Evolutionary conservation across 2,329 filamentous ascomycete species (phyloP).

Genomic region (Trichophyton verrucosum): DNA sequence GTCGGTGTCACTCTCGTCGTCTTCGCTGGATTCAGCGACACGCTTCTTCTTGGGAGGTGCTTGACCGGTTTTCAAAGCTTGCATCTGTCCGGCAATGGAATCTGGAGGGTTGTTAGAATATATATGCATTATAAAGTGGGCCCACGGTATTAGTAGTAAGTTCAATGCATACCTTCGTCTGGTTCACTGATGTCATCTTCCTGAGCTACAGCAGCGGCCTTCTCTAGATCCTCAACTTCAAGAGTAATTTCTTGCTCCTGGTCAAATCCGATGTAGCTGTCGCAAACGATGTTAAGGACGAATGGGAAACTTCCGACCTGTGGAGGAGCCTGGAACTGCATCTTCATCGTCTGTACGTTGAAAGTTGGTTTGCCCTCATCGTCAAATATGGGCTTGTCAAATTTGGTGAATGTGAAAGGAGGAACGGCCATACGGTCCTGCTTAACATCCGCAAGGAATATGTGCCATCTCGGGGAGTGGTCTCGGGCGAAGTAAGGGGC

Average conservation of each 20-base stretch:
- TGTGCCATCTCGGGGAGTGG: constrained; percentile 80
- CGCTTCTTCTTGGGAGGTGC: constrained; percentile 43
- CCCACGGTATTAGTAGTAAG: background rate
- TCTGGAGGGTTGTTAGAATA: constrained; percentile 41
- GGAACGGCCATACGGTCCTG: constrained; percentile 93
- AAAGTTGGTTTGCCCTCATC: constrained; percentile 76
- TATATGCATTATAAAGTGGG: constrained; percentile 6
- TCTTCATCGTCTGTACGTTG: constrained; percentile 90
- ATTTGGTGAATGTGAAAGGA: constrained; percentile 86
- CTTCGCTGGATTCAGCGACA: constrained; percentile 50
- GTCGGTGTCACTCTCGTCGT: constrained; percentile 48
- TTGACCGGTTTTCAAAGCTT: constrained; percentile 61
- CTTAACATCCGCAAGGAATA: constrained; percentile 89
- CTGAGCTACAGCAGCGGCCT: constrained; percentile 64
- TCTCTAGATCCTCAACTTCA: constrained; percentile 75
- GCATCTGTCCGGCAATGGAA: constrained; percentile 83
- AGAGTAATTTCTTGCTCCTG: constrained; percentile 82
- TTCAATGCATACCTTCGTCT: constrained; percentile 69
- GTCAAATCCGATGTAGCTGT: constrained; percentile 91
- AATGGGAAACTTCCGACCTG: constrained; percentile 90
- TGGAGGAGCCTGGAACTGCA: constrained; percentile 89
- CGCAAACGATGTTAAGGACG: constrained; percentile 83
- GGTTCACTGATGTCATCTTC: constrained; percentile 97
- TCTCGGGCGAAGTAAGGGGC: constrained; percentile 85
- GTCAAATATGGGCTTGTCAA: constrained; percentile 78